Conservation (phyloP, 2,329 filamentous ascomycete species). For the Colletotrichum spaethianum region DNA sequence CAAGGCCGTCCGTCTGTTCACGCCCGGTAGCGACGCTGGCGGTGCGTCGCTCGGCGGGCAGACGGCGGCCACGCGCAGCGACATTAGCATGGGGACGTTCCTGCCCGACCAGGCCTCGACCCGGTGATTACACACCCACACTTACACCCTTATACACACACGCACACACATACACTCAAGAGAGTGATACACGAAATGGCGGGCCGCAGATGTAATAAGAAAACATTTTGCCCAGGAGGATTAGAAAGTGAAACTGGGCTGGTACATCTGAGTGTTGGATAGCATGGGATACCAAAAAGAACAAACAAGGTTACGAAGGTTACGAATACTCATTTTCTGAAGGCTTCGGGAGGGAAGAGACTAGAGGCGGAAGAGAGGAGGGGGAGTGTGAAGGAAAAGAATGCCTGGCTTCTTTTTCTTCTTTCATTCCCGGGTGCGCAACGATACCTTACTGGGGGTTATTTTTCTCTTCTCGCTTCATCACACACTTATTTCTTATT, state of each 20-base stretch:
- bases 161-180: not conserved
- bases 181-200: not conserved
- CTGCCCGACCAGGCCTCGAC: slow-evolving; percentile 46
- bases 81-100: slow-evolving; percentile 52
- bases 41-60: slow-evolving; percentile 58
- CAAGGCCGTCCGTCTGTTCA: slow-evolving; percentile 54
- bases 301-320: slow-evolving; percentile 10
- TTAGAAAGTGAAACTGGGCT: not conserved
- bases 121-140: slow-evolving; percentile 4
- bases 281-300: slow-evolving; percentile 12
- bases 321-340: slow-evolving; percentile 9
- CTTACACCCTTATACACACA: not conserved
- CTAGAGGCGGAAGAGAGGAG: slow-evolving; percentile 25
- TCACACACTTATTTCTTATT: not conserved
- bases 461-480: slow-evolving; percentile 13
- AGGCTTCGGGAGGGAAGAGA: slow-evolving; percentile 12
- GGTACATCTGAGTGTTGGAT: slow-evolving; percentile 7
- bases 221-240: not conserved
- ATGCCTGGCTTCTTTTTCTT: slow-evolving; percentile 11
- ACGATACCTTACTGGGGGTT: slow-evolving; percentile 37
- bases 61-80: slow-evolving; percentile 49
- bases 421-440: slow-evolving; percentile 20
- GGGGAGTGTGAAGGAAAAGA: slow-evolving; percentile 6
- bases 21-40: slow-evolving; percentile 67
- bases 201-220: not conserved